These are phyloP conservation scores for Sugiyamaella chiloensis DNA, from an alignment of 805 yeast species.

Conservation along the genomic window DNA sequence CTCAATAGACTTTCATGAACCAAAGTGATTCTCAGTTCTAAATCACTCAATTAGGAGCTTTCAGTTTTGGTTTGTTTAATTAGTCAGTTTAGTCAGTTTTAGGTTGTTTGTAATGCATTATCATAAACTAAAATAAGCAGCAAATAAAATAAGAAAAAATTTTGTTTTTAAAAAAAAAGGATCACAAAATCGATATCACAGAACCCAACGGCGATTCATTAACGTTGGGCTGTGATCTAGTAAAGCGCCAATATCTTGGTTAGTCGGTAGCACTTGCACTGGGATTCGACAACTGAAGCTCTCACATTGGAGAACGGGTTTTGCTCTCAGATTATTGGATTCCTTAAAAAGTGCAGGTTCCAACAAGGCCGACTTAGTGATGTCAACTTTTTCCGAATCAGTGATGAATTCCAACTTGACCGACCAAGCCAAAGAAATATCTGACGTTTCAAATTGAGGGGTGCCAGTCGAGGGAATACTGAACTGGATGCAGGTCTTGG, in stretches of 20 bases:
- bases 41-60: no score
- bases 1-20: no score
- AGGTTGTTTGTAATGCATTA: no score
- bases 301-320: conserved; percentile 22
- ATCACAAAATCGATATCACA: background rate
- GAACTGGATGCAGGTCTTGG: conserved; percentile 27
- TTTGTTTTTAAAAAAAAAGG: background rate
- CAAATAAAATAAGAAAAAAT: background rate
- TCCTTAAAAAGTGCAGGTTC: no score
- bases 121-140: background rate
- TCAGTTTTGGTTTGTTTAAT: no score
- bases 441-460: conserved; percentile 34
- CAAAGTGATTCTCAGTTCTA: no score
- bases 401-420: conserved; percentile 33
- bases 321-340: conserved; percentile 11
- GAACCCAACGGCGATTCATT: conserved; percentile 9
- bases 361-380: no score
- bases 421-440: conserved; percentile 32
- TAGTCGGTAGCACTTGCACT: conserved; percentile 43
- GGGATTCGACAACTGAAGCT: conserved; percentile 45
- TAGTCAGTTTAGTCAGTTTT: no score
- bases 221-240: conserved; percentile 22
- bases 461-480: conserved; percentile 36
- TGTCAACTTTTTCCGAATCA: no score
- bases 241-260: conserved; percentile 49